Evolutionary conservation across 1,284 basidiomycete genomes (phyloP).

Genomic region (Ustilago bromivora): DNA sequence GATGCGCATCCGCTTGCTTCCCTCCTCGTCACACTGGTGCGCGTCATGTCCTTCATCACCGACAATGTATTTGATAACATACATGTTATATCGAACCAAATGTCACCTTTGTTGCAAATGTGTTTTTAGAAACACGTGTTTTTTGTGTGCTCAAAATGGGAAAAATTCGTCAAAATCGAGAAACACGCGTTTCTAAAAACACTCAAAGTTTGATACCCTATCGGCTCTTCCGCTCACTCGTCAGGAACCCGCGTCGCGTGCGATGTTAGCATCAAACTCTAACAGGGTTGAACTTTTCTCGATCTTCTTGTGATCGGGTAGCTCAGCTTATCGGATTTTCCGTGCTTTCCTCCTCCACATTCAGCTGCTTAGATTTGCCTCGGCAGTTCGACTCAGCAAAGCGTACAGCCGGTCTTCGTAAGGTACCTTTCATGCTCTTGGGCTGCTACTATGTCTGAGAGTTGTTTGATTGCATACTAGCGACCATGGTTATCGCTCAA

Average conservation of each 20-base stretch:
- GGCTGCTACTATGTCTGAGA: too few relatives aligned
- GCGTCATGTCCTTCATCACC: too few relatives aligned
- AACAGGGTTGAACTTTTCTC: background rate
- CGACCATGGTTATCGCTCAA: too few relatives aligned
- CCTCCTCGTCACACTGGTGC: too few relatives aligned
- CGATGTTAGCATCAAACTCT: background rate
- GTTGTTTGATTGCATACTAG: too few relatives aligned
- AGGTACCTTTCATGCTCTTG: background rate
- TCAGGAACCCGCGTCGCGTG: background rate
- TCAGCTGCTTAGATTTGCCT: background rate
- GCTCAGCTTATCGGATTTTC: slow-evolving; percentile 11
- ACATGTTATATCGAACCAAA: too few relatives aligned
- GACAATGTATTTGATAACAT: too few relatives aligned
- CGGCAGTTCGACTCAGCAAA: slow-evolving; percentile 6
- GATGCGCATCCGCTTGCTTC: too few relatives aligned
- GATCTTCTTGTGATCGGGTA: slow-evolving; percentile 16
- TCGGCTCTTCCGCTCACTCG: background rate
- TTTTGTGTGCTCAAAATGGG: too few relatives aligned
- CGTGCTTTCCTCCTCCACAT: slow-evolving; percentile 16
- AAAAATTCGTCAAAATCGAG: too few relatives aligned
- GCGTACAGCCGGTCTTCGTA: background rate
- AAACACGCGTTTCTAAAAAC: background rate
- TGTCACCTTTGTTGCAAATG: too few relatives aligned
- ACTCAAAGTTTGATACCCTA: background rate
- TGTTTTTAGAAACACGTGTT: too few relatives aligned